Conservation (phyloP, 495 filamentous ascomycete genomes). For the Neurospora sp. region DNA sequence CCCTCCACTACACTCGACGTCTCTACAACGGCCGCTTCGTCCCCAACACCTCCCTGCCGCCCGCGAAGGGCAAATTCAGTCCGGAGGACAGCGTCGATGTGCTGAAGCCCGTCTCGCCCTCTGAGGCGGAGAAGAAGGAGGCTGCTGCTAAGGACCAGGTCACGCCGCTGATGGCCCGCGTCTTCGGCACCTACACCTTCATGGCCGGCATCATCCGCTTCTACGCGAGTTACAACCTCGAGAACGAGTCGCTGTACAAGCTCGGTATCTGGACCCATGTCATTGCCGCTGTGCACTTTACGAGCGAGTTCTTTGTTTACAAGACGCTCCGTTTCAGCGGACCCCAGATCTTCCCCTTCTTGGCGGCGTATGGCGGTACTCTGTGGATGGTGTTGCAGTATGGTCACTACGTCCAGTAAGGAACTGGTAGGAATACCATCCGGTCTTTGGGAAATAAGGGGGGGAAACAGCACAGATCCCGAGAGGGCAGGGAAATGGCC, state of each 20-base stretch:
- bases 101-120: conserved; percentile 37
- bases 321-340: conserved; percentile 59
- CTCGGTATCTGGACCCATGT: conserved; percentile 70
- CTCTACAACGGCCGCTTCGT: conserved; percentile 57
- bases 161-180: conserved; percentile 64
- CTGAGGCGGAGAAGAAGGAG: conserved; percentile 30
- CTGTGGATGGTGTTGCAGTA: conserved; percentile 77
- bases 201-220: conserved; percentile 63
- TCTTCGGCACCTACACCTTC: conserved; percentile 90
- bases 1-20: conserved; percentile 60
- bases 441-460: not conserved
- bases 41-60: conserved; percentile 26
- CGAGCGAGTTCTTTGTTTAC: conserved; percentile 67
- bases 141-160: conserved; percentile 37
- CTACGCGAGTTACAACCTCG: conserved; percentile 80
- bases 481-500: too few species aligned
- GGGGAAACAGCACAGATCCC: not conserved
- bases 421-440: not conserved
- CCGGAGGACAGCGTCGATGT: conserved; percentile 35
- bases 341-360: conserved; percentile 59
- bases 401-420: conserved; percentile 46
- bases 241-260: conserved; percentile 59
- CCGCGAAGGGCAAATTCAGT: conserved; percentile 22
- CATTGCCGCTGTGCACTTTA: conserved; percentile 72
- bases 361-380: conserved; percentile 58